Evolutionary conservation across 2,329 filamentous ascomycete genomes (phyloP).

Genomic region (Ophiostoma angusticollis): DNA sequence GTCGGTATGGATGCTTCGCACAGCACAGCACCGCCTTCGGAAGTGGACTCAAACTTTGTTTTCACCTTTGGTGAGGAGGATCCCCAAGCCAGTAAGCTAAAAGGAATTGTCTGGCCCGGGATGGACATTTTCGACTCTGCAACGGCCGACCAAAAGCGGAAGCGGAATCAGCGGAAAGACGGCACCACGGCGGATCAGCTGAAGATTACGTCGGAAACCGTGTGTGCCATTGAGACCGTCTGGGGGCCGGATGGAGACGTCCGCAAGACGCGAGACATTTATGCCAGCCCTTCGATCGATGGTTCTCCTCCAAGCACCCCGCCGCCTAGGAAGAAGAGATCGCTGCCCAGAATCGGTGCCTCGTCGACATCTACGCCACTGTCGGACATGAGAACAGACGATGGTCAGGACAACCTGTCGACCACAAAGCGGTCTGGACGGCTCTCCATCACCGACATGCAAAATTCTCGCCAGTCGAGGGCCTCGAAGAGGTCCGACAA

Average conservation of each 20-base stretch:
- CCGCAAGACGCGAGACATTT: slow-evolving; percentile 43
- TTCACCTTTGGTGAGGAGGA: slow-evolving; percentile 16
- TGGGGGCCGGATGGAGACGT: slow-evolving; percentile 41
- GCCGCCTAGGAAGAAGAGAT: slow-evolving; percentile 11
- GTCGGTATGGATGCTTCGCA: slow-evolving; percentile 17
- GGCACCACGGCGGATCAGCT: slow-evolving; percentile 57
- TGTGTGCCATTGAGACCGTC: slow-evolving; percentile 53
- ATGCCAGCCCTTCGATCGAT: slow-evolving; percentile 43
- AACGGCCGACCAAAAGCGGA: slow-evolving; percentile 57
- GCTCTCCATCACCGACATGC: not conserved
- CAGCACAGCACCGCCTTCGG: slow-evolving; percentile 16
- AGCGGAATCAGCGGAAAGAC: slow-evolving; percentile 67
- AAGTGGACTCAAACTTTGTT: slow-evolving; percentile 11
- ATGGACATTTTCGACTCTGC: slow-evolving; percentile 77
- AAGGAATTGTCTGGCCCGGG: slow-evolving; percentile 62
- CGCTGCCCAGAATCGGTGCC: not conserved
- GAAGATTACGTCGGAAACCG: slow-evolving; percentile 47
- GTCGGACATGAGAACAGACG: not conserved
- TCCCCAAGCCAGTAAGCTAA: slow-evolving; percentile 38
- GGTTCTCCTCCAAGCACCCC: slow-evolving; percentile 33
- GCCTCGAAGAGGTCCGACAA: not conserved
- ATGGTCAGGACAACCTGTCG: not conserved
- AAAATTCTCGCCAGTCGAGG: slow-evolving; percentile 1
- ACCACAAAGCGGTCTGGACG: slow-evolving; percentile 5
- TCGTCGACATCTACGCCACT: not conserved